phyloP scores from a whole-genome alignment of 352 stramenopile genomes.

The Blastocystis sp. region DNA sequence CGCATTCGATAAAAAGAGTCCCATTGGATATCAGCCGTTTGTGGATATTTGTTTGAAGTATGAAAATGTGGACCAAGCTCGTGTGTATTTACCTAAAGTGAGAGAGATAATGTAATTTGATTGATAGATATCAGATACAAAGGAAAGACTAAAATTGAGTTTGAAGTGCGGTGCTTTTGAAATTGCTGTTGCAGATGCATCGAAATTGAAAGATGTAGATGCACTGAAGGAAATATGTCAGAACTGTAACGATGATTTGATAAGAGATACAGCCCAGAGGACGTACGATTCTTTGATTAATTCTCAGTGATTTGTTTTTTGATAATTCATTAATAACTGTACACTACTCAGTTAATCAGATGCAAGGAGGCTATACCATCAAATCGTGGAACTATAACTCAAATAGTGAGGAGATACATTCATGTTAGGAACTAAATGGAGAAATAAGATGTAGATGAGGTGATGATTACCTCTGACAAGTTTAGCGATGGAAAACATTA shows the following conservation, averaged over 20 bases:
- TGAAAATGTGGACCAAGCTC: not conserved
- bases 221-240: not conserved
- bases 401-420: too few species aligned
- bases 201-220: constrained; percentile 35
- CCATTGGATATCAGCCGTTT: constrained; percentile 31
- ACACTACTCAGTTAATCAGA: not conserved
- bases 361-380: too few species aligned
- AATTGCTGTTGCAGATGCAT: constrained; percentile 15
- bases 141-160: constrained; percentile 17
- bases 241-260: not conserved
- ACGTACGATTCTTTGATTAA: not conserved
- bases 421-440: too few species aligned
- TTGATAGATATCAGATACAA: constrained; percentile 41
- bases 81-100: constrained; percentile 14
- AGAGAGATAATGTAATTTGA: not conserved
- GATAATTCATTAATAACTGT: not conserved
- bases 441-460: too few species aligned
- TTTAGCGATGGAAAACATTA: too few species aligned
- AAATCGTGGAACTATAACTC: too few species aligned
- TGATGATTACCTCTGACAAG: too few species aligned
- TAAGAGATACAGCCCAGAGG: constrained; percentile 11
- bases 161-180: not conserved
- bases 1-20: constrained; percentile 60
- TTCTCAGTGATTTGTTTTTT: not conserved
- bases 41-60: constrained; percentile 33